phyloP scores from a whole-genome alignment of 78 protist species.

The Dictyostelium purpureum region DNA sequence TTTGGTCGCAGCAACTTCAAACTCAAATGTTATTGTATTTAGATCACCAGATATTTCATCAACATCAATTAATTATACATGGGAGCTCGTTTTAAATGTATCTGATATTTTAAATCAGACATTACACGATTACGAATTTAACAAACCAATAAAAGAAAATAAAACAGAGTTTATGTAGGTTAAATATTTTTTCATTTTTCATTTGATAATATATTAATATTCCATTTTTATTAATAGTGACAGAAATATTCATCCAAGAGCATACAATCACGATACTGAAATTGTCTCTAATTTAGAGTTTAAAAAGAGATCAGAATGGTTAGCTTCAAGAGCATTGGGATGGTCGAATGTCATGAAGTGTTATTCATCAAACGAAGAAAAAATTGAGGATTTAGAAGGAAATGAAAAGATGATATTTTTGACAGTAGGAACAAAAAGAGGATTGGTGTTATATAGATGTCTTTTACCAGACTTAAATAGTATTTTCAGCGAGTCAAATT shows the following conservation, averaged over 20 bases:
- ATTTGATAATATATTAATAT: neutral
- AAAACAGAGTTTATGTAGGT: neutral
- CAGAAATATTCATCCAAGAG: neutral
- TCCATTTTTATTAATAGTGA: neutral
- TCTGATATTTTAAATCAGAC: neutral
- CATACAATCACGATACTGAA: neutral
- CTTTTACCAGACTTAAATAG: neutral
- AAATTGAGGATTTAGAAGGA: too few species aligned
- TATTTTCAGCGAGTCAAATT: neutral
- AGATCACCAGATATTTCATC: neutral
- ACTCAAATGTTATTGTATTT: neutral
- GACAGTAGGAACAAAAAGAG: neutral
- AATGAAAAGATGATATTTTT: neutral
- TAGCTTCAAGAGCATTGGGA: neutral
- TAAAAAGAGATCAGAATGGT: conserved; percentile 8
- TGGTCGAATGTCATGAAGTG: neutral
- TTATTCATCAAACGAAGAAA: too few species aligned
- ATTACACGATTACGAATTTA: neutral
- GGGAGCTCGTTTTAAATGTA: neutral
- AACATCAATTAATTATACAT: neutral
- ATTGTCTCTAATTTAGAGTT: neutral
- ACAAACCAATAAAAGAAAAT: neutral
- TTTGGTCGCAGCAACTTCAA: neutral
- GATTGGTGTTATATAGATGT: neutral
- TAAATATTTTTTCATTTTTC: neutral